Evolutionary conservation across 495 filamentous ascomycete genomes (phyloP).

Genomic region (Glonium stellatum): DNA sequence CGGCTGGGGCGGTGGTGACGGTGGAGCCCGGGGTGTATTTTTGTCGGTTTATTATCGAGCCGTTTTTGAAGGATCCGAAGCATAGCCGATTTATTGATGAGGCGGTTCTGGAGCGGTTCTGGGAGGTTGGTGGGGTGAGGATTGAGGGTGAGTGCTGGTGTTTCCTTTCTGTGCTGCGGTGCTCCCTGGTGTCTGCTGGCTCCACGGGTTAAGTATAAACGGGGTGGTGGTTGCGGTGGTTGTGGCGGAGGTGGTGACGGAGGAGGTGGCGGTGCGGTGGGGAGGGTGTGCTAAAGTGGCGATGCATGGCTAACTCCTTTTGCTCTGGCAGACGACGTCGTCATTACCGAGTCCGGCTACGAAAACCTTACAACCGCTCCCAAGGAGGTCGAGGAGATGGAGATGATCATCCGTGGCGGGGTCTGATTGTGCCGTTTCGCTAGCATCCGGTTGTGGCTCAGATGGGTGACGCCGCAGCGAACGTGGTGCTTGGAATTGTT

Average conservation of each 20-base stretch:
- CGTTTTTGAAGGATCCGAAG: constrained; percentile 63
- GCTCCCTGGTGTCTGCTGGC: not conserved
- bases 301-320: too few species aligned
- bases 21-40: constrained; percentile 95
- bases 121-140: constrained; percentile 81
- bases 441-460: too few species aligned
- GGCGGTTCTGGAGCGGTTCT: constrained; percentile 69
- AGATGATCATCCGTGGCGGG: constrained; percentile 37
- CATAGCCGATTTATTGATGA: constrained; percentile 67
- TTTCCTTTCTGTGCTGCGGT: not conserved
- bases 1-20: constrained; percentile 73
- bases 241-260: too few species aligned
- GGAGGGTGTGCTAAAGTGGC: not conserved
- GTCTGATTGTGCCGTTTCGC: not conserved
- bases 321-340: constrained; percentile 55
- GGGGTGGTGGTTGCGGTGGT: constrained; percentile 1
- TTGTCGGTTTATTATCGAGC: constrained; percentile 84
- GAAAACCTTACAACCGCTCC: constrained; percentile 73
- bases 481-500: too few species aligned
- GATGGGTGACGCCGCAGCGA: too few species aligned
- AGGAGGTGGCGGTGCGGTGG: constrained; percentile 13
- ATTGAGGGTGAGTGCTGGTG: constrained; percentile 50
- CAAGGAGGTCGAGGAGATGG: constrained; percentile 67
- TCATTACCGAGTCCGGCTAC: constrained; percentile 68
- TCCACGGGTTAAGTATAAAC: not conserved